These are phyloP conservation scores for Novymonas esmeraldas DNA, from an alignment of 208 protist species.

Conservation along the genomic window DNA sequence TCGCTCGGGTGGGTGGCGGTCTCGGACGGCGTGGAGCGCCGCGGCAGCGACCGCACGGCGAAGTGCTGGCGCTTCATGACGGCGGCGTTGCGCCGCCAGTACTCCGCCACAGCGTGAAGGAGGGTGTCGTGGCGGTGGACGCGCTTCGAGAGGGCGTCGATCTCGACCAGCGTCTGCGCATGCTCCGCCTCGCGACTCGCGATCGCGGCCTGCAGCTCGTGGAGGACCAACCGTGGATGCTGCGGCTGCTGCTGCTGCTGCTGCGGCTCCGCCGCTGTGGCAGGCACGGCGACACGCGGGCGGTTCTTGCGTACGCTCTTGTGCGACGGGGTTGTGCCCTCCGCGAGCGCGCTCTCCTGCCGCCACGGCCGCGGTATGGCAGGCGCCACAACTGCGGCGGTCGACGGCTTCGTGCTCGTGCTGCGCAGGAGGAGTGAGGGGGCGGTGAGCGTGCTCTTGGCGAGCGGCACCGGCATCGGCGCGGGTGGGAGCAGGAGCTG, in stretches of 20 bases:
- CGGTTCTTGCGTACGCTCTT: background rate
- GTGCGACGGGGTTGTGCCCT: background rate
- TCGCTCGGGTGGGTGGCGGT: background rate
- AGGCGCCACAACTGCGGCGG: background rate
- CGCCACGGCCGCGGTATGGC: background rate
- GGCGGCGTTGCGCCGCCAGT: constrained; percentile 64
- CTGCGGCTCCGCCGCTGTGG: background rate
- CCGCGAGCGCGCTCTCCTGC: background rate
- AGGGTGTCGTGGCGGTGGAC: constrained; percentile 30
- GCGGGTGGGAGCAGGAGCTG: background rate
- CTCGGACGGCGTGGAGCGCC: background rate
- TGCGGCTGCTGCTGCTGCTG: background rate
- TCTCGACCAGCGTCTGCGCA: constrained; percentile 17
- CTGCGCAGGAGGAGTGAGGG: background rate
- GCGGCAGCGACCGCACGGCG: constrained; percentile 28
- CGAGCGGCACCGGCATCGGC: background rate
- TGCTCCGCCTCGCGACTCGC: constrained; percentile 14
- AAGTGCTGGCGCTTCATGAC: constrained; percentile 35
- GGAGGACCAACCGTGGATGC: constrained; percentile 35
- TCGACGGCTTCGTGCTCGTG: background rate
- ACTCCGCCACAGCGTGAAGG: constrained; percentile 41
- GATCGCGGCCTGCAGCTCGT: constrained; percentile 34
- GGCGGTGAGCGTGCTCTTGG: no score
- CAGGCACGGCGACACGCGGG: background rate
- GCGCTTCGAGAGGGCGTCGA: constrained; percentile 9